Evolutionary conservation across 495 filamentous ascomycete genomes (phyloP), one percentile per base, ranked within the genome.

Genomic region (Cairneyella variabilis): DNA sequence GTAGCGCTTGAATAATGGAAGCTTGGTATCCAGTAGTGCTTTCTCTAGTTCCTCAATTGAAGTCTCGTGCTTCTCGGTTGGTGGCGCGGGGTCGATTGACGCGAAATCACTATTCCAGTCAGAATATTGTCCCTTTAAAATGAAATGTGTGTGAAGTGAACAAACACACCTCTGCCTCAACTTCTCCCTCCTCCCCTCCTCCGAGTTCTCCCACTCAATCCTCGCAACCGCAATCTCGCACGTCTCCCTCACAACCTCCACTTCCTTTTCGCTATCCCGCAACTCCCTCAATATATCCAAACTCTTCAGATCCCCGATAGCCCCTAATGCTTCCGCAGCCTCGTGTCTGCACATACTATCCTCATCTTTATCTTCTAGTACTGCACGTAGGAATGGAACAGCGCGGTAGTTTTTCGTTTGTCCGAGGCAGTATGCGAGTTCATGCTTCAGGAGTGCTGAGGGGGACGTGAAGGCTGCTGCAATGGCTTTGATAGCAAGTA

Each of bases 321-420:
- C 95, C 3, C 91, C 93, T 20, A 99, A 76, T 17, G 92, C 93
- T 76, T 99, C 93, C 2, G 91, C 93, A 4, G 93, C 92, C 72
- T 99, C 93, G 60, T 99, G 93, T 60, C 93, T 80, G 65, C 90
- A 95, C 91, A 99, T 99, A 37, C 84, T 69, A 75, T 96, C 92
- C 69, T 97, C 90, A 18, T 78, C 58, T 42, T 77, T 66, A 64
- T 97, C 82, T 61, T 86, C 78, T 51, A 99, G 73, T n/a, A 95
- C 86, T 14, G 76, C 66, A 47, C 85, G 81, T 43, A 99, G 76
- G 64, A 80, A 82, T 1, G 89, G 76, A 2, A 89, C 78, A 4
- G 91, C 85, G 18, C 86, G 83, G 14, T 71, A 62, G 63, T 96
- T 88, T 37, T 80, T 79, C 14, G 89, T 89, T 70, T 99, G 93